Conservation (phyloP, 2,329 filamentous ascomycete species). For the Xylaria sp. region DNA sequence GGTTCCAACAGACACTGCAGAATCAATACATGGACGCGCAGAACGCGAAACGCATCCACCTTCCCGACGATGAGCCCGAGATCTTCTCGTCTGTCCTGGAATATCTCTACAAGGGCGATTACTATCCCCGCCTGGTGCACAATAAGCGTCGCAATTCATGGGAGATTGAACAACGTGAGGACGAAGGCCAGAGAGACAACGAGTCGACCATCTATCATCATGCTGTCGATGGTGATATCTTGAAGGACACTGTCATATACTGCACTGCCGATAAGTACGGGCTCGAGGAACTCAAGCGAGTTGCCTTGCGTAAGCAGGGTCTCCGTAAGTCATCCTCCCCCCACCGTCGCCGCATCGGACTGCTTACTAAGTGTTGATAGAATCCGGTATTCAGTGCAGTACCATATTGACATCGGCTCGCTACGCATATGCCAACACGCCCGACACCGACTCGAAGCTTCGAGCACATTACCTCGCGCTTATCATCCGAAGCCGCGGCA, state of each 20-base stretch:
- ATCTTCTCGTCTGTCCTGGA: conserved; percentile 90
- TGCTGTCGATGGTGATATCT: conserved; percentile 65
- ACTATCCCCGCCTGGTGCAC: conserved; percentile 80
- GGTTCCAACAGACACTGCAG: conserved; percentile 69
- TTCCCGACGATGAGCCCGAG: conserved; percentile 85
- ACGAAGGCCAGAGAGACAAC: conserved; percentile 48
- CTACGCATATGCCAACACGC: conserved; percentile 86
- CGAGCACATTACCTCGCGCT: conserved; percentile 89
- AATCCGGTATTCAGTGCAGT: conserved; percentile 79
- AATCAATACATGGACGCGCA: conserved; percentile 63
- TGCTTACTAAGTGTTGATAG: conserved; percentile 37
- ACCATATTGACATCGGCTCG: conserved; percentile 87
- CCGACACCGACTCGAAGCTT: conserved; percentile 87
- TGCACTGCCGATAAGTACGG: conserved; percentile 85
- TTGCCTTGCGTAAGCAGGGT: conserved; percentile 86
- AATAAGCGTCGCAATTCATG: conserved; percentile 81
- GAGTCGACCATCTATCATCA: conserved; percentile 73
- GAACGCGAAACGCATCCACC: conserved; percentile 69
- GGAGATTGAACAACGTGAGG: conserved; percentile 70
- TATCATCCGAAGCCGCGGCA: conserved; percentile 84
- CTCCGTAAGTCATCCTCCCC: conserved; percentile 58
- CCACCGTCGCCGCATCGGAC: not conserved
- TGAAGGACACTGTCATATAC: conserved; percentile 91
- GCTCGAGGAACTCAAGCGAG: conserved; percentile 80
- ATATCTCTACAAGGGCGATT: conserved; percentile 92